A percentile compares a stretch with the other conserved stretches of the same genome.
Evolutionary conservation across 352 stramenopile species (phyloP).

Genomic region (Pythium grandisporangium): DNA sequence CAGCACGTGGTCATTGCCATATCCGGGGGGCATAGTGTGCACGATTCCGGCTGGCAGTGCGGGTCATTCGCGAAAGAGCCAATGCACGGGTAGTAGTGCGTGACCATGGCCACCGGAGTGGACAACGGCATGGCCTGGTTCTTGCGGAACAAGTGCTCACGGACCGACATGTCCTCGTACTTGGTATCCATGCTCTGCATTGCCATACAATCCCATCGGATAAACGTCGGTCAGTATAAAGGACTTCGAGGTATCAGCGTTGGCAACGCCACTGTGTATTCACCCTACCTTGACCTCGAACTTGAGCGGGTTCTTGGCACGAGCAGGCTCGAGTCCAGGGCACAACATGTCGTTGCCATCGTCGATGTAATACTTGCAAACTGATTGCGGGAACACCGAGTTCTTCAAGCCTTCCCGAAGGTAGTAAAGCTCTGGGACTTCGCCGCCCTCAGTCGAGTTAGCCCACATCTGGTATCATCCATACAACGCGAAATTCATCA

Average conservation of each 20-base stretch:
- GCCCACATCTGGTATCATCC: slow-evolving; percentile 81
- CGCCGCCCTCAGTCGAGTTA: slow-evolving; percentile 71
- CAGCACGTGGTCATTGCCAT: slow-evolving; percentile 77
- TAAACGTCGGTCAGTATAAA: neutral
- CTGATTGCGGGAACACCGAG: slow-evolving; percentile 53
- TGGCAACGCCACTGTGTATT: too few relatives aligned
- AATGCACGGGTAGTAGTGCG: slow-evolving; percentile 79
- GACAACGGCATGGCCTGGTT: slow-evolving; percentile 75
- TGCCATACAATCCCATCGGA: too few relatives aligned
- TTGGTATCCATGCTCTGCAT: slow-evolving; percentile 68
- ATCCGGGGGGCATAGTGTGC: slow-evolving; percentile 62
- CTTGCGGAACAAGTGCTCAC: slow-evolving; percentile 57
- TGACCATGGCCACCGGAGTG: slow-evolving; percentile 61
- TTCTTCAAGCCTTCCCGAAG: slow-evolving; percentile 64
- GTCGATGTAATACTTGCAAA: slow-evolving; percentile 65
- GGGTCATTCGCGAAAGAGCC: slow-evolving; percentile 37
- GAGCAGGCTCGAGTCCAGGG: slow-evolving; percentile 42
- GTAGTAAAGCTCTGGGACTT: slow-evolving; percentile 71
- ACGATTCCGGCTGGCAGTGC: slow-evolving; percentile 52
- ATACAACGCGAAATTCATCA: too few relatives aligned
- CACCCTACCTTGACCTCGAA: slow-evolving; percentile 44
- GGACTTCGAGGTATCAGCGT: neutral
- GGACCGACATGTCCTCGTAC: slow-evolving; percentile 76
- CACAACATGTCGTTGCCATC: slow-evolving; percentile 56
- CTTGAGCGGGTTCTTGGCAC: slow-evolving; percentile 53